phyloP scores from a whole-genome alignment of 2,329 filamentous ascomycete genomes.

The Incumbomyces lentus region DNA sequence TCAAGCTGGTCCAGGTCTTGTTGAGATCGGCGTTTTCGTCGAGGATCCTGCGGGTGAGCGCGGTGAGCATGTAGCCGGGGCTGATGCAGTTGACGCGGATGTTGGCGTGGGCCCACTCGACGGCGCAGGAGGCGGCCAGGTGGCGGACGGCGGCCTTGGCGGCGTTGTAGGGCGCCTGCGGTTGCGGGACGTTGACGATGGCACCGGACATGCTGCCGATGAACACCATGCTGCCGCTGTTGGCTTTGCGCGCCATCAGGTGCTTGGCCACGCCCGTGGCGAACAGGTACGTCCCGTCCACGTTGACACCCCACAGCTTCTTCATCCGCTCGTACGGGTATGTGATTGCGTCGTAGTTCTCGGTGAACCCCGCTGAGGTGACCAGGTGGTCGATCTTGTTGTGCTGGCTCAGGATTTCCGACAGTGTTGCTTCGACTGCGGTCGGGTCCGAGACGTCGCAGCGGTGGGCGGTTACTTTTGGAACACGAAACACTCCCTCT shows the following conservation, averaged over 20 bases:
- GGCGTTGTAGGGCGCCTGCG: constrained; percentile 85
- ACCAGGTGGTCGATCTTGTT: constrained; percentile 84
- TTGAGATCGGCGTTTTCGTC: constrained; percentile 86
- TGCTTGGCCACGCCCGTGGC: constrained; percentile 45
- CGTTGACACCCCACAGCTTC: constrained; percentile 90
- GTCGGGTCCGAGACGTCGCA: constrained; percentile 73
- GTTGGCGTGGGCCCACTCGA: constrained; percentile 81
- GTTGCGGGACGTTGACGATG: constrained; percentile 92
- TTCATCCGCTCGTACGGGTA: constrained; percentile 87
- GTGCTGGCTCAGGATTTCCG: constrained; percentile 59
- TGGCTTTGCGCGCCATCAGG: constrained; percentile 66
- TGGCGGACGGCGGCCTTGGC: constrained; percentile 88
- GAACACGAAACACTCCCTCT: constrained; percentile 43
- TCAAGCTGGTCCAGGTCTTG: constrained; percentile 81
- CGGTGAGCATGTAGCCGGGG: constrained; percentile 93
- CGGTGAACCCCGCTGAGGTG: constrained; percentile 91
- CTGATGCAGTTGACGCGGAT: constrained; percentile 94
- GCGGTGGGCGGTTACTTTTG: constrained; percentile 81
- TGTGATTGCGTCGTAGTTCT: constrained; percentile 84
- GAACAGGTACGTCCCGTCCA: constrained; percentile 45
- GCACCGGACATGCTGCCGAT: constrained; percentile 91
- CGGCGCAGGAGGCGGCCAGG: constrained; percentile 73
- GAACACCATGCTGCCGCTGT: constrained; percentile 75
- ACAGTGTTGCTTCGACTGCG: constrained; percentile 65
- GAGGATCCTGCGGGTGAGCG: constrained; percentile 88